Evolutionary conservation across 2,329 filamentous ascomycete genomes (phyloP), one percentile per base, ranked within the genome.

Genomic region (Myriosclerotinia duriaeana): DNA sequence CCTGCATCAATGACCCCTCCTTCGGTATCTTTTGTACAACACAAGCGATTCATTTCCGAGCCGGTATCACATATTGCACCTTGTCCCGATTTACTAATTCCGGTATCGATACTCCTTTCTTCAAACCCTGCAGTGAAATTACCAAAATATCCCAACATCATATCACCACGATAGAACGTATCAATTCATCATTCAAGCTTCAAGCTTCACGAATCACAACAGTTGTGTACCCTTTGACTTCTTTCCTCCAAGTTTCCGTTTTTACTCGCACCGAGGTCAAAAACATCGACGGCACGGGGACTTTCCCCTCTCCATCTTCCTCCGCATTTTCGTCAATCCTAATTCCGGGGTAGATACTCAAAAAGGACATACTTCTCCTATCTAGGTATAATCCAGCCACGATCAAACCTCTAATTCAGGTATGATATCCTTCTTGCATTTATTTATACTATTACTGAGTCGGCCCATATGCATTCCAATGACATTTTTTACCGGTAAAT

Each of bases 271-370:
- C 56, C 56, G 56, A 60, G 56, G 56, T 60, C 20, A 48, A 48
- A 48, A 12, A 50, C 2, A 44, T 3, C 15, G 4, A 17, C 64
- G 50, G 66, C 36, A 48, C 46, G 48, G 65, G 44, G 20, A 54
- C 56, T 64, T 55, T 64, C 48, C 53, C 54, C 68, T 68, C 70
- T 70, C 69, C 70, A 71, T 66, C 48, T 36, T 34, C 54, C 30
- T 59, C 63, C 63, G 38, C 53, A 42, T 65, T 67, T 69, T 62
- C 42, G 59, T 53, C 54, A 56, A 69, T 46, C 34, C 56, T 66
- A 26, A 70, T 67, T 69, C 70, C 69, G 68, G 70, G 70, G 70
- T 66, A 55, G 40, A n/a, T 64, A 64, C 62, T 48, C 26, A 38
- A 58, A 64, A 34, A 3, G 42, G 53, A 5, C 48, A 38, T 56